Percentiles rank a stretch among this genome's conserved stretches.
Evolutionary conservation across 164 flowering plant genomes (phyloP).

Genomic region (Buxus sempervirens): DNA sequence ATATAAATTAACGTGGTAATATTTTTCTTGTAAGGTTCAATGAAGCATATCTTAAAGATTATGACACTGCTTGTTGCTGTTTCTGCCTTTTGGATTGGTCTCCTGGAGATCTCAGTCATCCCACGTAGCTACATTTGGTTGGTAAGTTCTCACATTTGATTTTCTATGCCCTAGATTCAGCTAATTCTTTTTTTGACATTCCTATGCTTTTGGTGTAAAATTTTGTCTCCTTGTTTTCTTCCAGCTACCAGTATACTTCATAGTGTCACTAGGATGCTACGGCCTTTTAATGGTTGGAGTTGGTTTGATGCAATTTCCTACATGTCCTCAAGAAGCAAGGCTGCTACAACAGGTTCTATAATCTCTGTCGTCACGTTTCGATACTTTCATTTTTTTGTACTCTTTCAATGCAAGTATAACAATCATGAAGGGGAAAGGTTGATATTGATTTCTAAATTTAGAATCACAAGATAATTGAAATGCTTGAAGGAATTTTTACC

Average conservation of each 20-base stretch:
- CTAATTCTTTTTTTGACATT: neutral
- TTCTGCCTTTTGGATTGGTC: constrained; percentile 73
- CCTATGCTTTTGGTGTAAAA: neutral
- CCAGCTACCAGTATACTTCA: constrained; percentile 78
- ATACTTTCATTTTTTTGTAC: no score
- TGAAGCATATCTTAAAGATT: constrained; percentile 50
- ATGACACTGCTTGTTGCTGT: constrained; percentile 57
- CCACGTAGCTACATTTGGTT: constrained; percentile 71
- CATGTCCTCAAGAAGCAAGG: constrained; percentile 76
- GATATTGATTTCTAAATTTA: no score
- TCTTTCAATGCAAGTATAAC: no score
- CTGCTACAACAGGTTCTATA: constrained; percentile 60
- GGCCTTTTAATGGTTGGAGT: constrained; percentile 87
- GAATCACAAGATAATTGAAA: no score
- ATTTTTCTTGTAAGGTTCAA: neutral
- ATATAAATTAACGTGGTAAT: no score
- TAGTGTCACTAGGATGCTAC: constrained; percentile 83
- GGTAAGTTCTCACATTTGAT: constrained; percentile 37
- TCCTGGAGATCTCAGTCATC: constrained; percentile 52
- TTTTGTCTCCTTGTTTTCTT: constrained; percentile 1
- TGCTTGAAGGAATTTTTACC: no score
- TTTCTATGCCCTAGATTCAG: neutral
- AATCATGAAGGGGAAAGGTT: no score
- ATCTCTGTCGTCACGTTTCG: no score
- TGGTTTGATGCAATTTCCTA: constrained; percentile 37